Evolutionary conservation across 2,329 filamentous ascomycete genomes (phyloP).

Genomic region (Talaromyces islandicus): DNA sequence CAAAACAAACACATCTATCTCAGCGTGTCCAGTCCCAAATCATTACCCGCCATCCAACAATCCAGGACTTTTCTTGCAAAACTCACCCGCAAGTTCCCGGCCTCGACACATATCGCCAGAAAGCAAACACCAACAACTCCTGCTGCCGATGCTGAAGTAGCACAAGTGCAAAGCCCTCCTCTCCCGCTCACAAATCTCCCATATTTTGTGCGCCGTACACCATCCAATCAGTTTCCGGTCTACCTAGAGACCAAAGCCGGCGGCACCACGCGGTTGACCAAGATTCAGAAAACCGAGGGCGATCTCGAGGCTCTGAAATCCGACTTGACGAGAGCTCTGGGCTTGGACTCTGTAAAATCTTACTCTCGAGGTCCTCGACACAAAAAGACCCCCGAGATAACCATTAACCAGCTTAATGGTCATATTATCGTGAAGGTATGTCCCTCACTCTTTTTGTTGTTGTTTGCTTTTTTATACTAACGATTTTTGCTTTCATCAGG

Average conservation of each 20-base stretch:
- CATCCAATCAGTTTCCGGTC: constrained; percentile 65
- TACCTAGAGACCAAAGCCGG: constrained; percentile 70
- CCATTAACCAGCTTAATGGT: constrained; percentile 57
- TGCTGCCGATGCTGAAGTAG: constrained; percentile 1
- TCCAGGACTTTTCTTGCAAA: constrained; percentile 32
- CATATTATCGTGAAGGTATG: constrained; percentile 71
- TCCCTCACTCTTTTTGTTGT: not conserved
- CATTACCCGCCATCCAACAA: constrained; percentile 21
- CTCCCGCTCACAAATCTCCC: constrained; percentile 44
- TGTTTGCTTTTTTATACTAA: not conserved
- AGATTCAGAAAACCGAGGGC: constrained; percentile 74
- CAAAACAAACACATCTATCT: not conserved
- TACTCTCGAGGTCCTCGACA: constrained; percentile 24
- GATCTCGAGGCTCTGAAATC: constrained; percentile 57
- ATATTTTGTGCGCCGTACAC: constrained; percentile 69
- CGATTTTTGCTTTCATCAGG: constrained; percentile 26
- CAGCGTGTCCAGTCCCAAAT: constrained; percentile 8
- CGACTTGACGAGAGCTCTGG: constrained; percentile 57
- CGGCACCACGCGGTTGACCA: constrained; percentile 67
- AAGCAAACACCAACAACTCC: constrained; percentile 5
- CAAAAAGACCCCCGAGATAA: constrained; percentile 31
- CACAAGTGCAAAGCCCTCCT: constrained; percentile 7
- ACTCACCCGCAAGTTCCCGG: constrained; percentile 28
- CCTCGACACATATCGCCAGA: constrained; percentile 18
- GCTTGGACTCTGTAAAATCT: constrained; percentile 41